A percentile compares a stretch with the other conserved stretches of the same genome.
phyloP scores from a whole-genome alignment of 169 alveolate species.

The Cyclospora cayetanensis region DNA sequence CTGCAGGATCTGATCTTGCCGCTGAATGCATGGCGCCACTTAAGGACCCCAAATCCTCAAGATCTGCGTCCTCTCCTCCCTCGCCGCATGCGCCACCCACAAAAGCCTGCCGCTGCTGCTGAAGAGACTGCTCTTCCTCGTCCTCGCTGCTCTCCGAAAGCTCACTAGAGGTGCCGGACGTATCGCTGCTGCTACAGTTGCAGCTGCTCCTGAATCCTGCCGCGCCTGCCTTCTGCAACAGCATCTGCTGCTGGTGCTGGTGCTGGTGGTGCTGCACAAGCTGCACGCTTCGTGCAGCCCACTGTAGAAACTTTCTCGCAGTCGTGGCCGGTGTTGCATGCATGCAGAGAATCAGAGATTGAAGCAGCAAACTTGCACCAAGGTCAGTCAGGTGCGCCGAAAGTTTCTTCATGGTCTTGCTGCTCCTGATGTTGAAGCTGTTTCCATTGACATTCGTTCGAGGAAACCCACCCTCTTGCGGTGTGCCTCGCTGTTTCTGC shows the following conservation, averaged over 20 bases:
- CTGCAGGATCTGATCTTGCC: neutral
- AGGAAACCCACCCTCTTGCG: neutral
- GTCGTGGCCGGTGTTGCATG: slow-evolving; percentile 1
- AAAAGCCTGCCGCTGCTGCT: neutral
- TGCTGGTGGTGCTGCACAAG: neutral
- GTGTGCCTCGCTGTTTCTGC: neutral
- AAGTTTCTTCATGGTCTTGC: neutral
- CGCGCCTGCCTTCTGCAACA: no score
- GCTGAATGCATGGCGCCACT: neutral
- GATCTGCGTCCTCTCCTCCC: neutral
- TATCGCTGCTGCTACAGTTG: neutral
- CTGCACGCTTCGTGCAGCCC: slow-evolving; percentile 4
- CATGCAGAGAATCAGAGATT: neutral
- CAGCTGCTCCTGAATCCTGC: no score
- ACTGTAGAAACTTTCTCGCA: neutral
- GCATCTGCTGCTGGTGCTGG: slow-evolving; percentile 2
- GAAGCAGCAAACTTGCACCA: neutral
- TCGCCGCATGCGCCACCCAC: neutral
- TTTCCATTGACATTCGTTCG: neutral
- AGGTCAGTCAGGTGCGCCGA: neutral
- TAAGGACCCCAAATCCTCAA: neutral
- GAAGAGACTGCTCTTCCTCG: neutral
- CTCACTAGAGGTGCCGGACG: neutral
- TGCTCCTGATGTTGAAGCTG: slow-evolving; percentile 14
- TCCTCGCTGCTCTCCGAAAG: neutral